Evolutionary conservation across 495 filamentous ascomycete species (phyloP).

Genomic region (Evansstolkia leycettana): DNA sequence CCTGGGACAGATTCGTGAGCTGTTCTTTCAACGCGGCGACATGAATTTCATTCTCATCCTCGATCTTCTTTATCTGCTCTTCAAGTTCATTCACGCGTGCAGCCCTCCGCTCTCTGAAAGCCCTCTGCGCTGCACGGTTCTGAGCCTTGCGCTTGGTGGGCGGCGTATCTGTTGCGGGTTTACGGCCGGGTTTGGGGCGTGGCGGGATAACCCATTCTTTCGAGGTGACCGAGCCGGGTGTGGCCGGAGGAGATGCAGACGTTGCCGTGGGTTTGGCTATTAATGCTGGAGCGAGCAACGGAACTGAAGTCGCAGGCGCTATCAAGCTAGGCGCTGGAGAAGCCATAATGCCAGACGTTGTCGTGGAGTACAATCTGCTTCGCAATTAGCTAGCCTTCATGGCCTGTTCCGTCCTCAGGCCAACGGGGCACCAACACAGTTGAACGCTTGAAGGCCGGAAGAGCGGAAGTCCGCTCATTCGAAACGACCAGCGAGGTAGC

Average conservation of each 20-base stretch:
- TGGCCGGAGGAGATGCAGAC: conserved; percentile 29
- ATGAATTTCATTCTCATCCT: conserved; percentile 37
- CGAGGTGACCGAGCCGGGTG: conserved; percentile 44
- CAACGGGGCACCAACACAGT: too few species aligned
- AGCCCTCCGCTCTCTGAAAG: conserved; percentile 78
- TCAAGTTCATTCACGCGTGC: conserved; percentile 78
- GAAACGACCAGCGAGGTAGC: conserved; percentile 21
- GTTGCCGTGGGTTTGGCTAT: conserved; percentile 22
- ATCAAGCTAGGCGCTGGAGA: conserved; percentile 14
- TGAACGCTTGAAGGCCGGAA: conserved; percentile 26
- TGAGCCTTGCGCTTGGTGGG: conserved; percentile 88
- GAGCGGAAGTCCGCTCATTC: conserved; percentile 28
- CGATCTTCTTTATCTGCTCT: conserved; percentile 61
- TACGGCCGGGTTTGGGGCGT: conserved; percentile 83
- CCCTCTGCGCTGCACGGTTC: conserved; percentile 84
- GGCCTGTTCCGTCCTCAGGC: too few species aligned
- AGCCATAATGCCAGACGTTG: conserved; percentile 14
- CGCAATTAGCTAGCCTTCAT: too few species aligned
- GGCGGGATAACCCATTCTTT: conserved; percentile 86
- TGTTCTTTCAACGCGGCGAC: conserved; percentile 30
- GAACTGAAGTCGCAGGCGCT: conserved; percentile 15
- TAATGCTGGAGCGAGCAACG: conserved; percentile 24
- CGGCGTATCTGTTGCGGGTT: conserved; percentile 82
- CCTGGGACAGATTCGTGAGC: conserved; percentile 37
- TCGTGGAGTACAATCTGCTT: too few species aligned